Percentiles rank a stretch among this genome's conserved stretches.
phyloP scores from a whole-genome alignment of 768 basidiomycete genomes.

The Pisolithus marmoratus region DNA sequence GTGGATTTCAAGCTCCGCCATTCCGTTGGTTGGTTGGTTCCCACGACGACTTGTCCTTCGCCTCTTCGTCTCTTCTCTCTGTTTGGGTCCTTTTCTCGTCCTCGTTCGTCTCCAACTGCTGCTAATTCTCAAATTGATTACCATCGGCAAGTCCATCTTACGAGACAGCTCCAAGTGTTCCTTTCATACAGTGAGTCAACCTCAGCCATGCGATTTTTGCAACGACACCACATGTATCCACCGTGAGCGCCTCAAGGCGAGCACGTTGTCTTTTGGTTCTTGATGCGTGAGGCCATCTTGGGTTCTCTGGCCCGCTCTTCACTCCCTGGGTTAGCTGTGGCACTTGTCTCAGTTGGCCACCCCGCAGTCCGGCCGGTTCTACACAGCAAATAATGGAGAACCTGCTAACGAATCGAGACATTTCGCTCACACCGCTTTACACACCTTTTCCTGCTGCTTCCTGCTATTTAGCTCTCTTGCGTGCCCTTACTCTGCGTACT shows the following conservation, averaged over 20 bases:
- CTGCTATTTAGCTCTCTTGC: conserved; percentile 16
- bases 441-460: conserved; percentile 25
- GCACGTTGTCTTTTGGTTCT: conserved; percentile 20
- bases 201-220: not conserved
- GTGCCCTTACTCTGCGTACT: conserved; percentile 11
- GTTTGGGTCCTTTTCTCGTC: conserved; percentile 27
- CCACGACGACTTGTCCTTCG: conserved; percentile 37
- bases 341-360: not conserved
- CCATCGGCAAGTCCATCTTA: conserved; percentile 6
- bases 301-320: conserved; percentile 4
- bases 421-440: conserved; percentile 23
- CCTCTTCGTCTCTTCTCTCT: conserved; percentile 23
- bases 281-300: conserved; percentile 1
- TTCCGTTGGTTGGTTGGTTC: conserved; percentile 20
- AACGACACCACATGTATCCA: conserved; percentile 9
- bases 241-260: conserved; percentile 21
- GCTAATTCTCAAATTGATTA: conserved; percentile 17
- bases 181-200: conserved; percentile 20
- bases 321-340: not conserved
- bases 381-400: conserved; percentile 10
- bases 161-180: conserved; percentile 7
- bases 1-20: conserved; percentile 44
- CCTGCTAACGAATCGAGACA: conserved; percentile 30
- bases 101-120: conserved; percentile 10
- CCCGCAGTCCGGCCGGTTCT: not conserved